These are phyloP conservation scores for Mycena sp. DNA, from an alignment of 1,284 basidiomycete species.

Conservation along the genomic window DNA sequence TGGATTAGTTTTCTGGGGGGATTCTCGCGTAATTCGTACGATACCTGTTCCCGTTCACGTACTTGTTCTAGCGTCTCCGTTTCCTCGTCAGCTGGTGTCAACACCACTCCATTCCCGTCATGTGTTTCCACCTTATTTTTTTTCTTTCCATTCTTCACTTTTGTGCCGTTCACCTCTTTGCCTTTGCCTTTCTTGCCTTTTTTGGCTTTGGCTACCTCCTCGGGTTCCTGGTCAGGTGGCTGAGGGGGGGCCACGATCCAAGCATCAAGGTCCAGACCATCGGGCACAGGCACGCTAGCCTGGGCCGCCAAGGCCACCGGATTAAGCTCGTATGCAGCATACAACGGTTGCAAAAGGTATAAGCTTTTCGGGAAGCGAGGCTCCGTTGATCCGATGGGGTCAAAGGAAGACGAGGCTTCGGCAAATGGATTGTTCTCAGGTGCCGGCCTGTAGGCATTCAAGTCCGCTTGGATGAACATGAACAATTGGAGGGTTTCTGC, in stretches of 20 bases:
- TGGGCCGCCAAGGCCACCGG: conserved; percentile 87
- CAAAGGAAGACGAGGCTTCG: conserved; percentile 49
- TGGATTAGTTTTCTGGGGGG: too few relatives aligned
- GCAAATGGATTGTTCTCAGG: conserved; percentile 46
- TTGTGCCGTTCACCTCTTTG: conserved; percentile 44
- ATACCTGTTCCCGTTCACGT: conserved; percentile 66
- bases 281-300: conserved; percentile 81
- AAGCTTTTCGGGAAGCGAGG: conserved; percentile 87
- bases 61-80: conserved; percentile 66
- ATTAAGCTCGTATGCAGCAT: conserved; percentile 84
- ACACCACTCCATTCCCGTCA: conserved; percentile 40
- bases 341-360: conserved; percentile 87
- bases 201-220: conserved; percentile 54
- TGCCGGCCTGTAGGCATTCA: conserved; percentile 66
- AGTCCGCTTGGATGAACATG: conserved; percentile 82
- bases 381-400: conserved; percentile 46
- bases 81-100: conserved; percentile 48
- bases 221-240: conserved; percentile 47
- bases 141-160: conserved; percentile 46
- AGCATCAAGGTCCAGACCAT: conserved; percentile 85
- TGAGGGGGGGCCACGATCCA: conserved; percentile 81
- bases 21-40: conserved; percentile 36
- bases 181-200: conserved; percentile 62
- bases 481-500: conserved; percentile 85
- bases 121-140: conserved; percentile 37